phyloP scores from a whole-genome alignment of 805 yeast genomes.

The Hanseniaspora hatyaiensis region DNA sequence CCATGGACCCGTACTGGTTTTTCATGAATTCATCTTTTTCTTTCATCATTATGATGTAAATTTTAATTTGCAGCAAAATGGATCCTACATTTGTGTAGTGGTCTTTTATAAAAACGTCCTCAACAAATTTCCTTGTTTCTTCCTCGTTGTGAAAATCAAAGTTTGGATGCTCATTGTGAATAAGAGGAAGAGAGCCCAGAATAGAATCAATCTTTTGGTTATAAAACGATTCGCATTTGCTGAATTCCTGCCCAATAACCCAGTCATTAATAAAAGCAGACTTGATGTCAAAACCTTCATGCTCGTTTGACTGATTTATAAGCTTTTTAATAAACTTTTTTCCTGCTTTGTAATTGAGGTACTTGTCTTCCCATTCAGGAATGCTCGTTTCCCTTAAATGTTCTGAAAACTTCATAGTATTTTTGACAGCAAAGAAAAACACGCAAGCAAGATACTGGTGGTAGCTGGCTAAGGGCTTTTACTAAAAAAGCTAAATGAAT shows the following conservation, averaged over 20 bases:
- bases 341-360: conserved; percentile 54
- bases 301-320: conserved; percentile 6
- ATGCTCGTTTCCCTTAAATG: conserved; percentile 51
- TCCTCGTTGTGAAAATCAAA: not conserved
- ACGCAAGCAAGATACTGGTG: too few relatives aligned
- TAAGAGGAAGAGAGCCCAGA: not conserved
- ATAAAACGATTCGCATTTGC: conserved; percentile 29
- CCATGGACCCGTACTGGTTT: not conserved
- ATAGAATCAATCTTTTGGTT: conserved; percentile 20
- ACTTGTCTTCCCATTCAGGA: conserved; percentile 81
- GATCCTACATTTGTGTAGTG: conserved; percentile 9
- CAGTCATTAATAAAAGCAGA: conserved; percentile 28
- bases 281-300: conserved; percentile 19
- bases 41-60: conserved; percentile 12
- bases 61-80: conserved; percentile 11
- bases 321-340: conserved; percentile 31
- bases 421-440: not conserved
- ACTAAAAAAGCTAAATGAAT: too few relatives aligned
- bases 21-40: conserved; percentile 11
- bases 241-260: conserved; percentile 25
- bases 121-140: not conserved
- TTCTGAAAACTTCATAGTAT: conserved; percentile 53
- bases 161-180: not conserved
- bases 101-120: conserved; percentile 11
- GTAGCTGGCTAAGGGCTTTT: too few relatives aligned